These are phyloP conservation scores for Neurospora hispaniola DNA, from an alignment of 495 filamentous ascomycete genomes.

Conservation along the genomic window DNA sequence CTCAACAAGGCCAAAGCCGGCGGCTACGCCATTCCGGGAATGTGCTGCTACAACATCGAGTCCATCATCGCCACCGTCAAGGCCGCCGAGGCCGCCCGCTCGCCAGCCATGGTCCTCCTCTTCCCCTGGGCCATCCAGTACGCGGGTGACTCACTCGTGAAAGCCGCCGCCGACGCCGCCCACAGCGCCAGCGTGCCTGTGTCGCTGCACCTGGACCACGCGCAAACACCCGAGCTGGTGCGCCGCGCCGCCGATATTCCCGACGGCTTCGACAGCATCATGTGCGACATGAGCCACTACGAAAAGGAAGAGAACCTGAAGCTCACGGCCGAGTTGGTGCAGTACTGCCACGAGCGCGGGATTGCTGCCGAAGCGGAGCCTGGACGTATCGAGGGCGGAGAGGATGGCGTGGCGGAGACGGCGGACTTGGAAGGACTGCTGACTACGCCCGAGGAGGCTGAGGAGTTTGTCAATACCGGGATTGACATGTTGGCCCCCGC, in stretches of 20 bases:
- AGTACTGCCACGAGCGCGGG: slow-evolving; percentile 61
- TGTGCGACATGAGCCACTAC: slow-evolving; percentile 76
- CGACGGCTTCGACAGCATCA: slow-evolving; percentile 67
- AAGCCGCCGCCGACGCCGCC: slow-evolving; percentile 37
- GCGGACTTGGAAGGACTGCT: slow-evolving; percentile 61
- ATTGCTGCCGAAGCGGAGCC: slow-evolving; percentile 77
- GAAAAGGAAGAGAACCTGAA: slow-evolving; percentile 72
- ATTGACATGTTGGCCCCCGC: slow-evolving; percentile 78
- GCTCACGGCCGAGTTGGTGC: slow-evolving; percentile 57
- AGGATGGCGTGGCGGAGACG: slow-evolving; percentile 73
- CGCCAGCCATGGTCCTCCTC: slow-evolving; percentile 72
- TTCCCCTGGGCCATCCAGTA: slow-evolving; percentile 81
- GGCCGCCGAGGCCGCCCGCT: slow-evolving; percentile 62
- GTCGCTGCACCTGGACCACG: slow-evolving; percentile 68
- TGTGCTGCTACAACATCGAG: slow-evolving; percentile 84
- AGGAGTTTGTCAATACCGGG: slow-evolving; percentile 66
- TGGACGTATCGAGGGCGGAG: slow-evolving; percentile 72
- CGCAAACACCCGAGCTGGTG: slow-evolving; percentile 62
- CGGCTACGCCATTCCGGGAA: slow-evolving; percentile 61
- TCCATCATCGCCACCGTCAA: slow-evolving; percentile 68
- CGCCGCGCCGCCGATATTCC: slow-evolving; percentile 50
- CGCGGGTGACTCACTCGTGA: slow-evolving; percentile 42
- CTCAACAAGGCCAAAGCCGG: slow-evolving; percentile 54
- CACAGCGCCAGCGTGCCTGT: slow-evolving; percentile 58
- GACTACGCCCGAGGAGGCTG: slow-evolving; percentile 68